Evolutionary conservation across 495 filamentous ascomycete genomes (phyloP).

Genomic region (Thermothielavioides terrestris): DNA sequence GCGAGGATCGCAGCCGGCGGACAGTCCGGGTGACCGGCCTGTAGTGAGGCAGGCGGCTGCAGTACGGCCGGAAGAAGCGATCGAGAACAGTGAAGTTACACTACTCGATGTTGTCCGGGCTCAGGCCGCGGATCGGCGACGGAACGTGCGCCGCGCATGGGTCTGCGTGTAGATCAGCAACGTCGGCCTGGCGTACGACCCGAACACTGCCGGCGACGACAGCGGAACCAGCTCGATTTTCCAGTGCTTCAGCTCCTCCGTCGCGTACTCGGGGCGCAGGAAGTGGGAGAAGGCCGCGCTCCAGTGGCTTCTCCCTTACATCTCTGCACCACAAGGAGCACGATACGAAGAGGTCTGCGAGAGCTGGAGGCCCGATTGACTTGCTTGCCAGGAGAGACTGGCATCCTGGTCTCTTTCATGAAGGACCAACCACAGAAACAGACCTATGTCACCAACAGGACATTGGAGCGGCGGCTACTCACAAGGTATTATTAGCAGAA

Average conservation of each 20-base stretch:
- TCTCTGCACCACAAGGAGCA: too few relatives aligned
- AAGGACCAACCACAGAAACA: too few relatives aligned
- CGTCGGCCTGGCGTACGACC: neutral
- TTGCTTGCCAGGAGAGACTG: too few relatives aligned
- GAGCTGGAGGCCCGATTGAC: too few relatives aligned
- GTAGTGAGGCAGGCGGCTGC: conserved; percentile 53
- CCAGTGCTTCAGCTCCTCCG: neutral
- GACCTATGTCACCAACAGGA: too few relatives aligned
- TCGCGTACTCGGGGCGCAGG: neutral
- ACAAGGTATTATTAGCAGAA: neutral
- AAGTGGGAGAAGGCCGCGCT: neutral
- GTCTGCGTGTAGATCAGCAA: conserved; percentile 37
- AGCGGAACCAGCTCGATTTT: conserved; percentile 36
- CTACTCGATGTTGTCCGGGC: conserved; percentile 3
- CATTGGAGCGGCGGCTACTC: too few relatives aligned
- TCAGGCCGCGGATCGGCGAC: conserved; percentile 3
- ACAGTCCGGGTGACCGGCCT: conserved; percentile 38
- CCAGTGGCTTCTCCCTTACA: too few relatives aligned
- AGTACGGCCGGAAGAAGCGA: conserved; percentile 51
- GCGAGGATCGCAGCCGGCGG: conserved; percentile 46
- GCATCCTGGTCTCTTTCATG: too few relatives aligned
- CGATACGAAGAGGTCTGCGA: too few relatives aligned
- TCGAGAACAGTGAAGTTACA: conserved; percentile 14
- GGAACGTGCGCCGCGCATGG: conserved; percentile 18
- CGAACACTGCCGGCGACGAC: neutral